These are phyloP conservation scores for Penicillium concentricum DNA, from an alignment of 2,329 filamentous ascomycete species.

Conservation along the genomic window DNA sequence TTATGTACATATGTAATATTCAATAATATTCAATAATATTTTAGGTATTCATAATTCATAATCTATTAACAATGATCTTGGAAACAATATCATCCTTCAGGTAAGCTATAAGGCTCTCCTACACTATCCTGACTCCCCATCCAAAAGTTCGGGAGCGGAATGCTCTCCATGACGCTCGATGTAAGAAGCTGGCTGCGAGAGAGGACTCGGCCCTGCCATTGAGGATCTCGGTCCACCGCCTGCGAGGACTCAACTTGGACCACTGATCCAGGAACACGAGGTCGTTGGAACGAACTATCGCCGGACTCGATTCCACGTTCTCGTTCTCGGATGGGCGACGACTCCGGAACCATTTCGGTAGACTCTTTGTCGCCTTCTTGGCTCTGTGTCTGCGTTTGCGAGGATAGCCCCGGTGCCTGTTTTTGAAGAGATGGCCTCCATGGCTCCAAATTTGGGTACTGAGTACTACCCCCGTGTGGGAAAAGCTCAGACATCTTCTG, in stretches of 20 bases:
- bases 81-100: constrained; percentile 18
- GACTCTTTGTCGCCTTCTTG: constrained; percentile 23
- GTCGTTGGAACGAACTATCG: constrained; percentile 16
- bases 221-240: constrained; percentile 27
- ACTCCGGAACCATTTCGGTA: constrained; percentile 40
- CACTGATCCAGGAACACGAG: constrained; percentile 26
- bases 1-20: background rate
- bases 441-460: constrained; percentile 10
- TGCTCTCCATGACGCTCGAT: constrained; percentile 46
- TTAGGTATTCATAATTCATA: constrained; percentile 15
- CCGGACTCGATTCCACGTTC: constrained; percentile 10
- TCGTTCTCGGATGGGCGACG: constrained; percentile 33
- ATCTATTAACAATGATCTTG: background rate
- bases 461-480: constrained; percentile 28
- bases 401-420: constrained; percentile 11
- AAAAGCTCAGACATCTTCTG: constrained; percentile 42
- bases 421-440: constrained; percentile 5
- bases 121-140: constrained; percentile 40
- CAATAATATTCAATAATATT: background rate
- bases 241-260: constrained; percentile 46
- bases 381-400: constrained; percentile 23
- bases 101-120: constrained; percentile 37
- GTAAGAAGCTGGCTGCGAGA: constrained; percentile 40
- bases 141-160: constrained; percentile 41
- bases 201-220: constrained; percentile 25